phyloP scores from a whole-genome alignment of 257 asterid species.

The Osmanthus fragrans region DNA sequence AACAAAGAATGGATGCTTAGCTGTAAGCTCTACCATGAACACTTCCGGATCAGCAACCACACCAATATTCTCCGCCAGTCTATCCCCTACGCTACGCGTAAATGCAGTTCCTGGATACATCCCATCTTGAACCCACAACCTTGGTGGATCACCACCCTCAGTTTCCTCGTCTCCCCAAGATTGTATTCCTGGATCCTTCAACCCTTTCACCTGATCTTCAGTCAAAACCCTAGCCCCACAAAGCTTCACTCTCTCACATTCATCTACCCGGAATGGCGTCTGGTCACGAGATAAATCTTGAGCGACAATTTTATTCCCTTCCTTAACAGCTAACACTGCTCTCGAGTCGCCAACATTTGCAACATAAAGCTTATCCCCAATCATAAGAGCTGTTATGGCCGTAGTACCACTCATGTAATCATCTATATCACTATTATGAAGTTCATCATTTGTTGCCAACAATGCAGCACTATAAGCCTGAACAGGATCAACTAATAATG shows the following conservation, averaged over 20 bases:
- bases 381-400: slow-evolving; percentile 74
- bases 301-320: slow-evolving; percentile 60
- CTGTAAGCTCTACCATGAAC: slow-evolving; percentile 51
- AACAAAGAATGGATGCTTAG: slow-evolving; percentile 73
- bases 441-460: slow-evolving; percentile 71
- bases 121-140: slow-evolving; percentile 92
- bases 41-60: slow-evolving; percentile 88
- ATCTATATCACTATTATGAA: slow-evolving; percentile 67
- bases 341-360: slow-evolving; percentile 97
- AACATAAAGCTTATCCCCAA: slow-evolving; percentile 78
- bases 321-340: slow-evolving; percentile 83
- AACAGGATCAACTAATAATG: slow-evolving; percentile 77
- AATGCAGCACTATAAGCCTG: slow-evolving; percentile 77
- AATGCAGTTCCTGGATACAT: slow-evolving; percentile 98
- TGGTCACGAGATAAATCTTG: slow-evolving; percentile 84
- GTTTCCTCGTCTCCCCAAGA: slow-evolving; percentile 95
- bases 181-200: slow-evolving; percentile 83
- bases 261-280: slow-evolving; percentile 92
- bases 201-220: slow-evolving; percentile 93
- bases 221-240: slow-evolving; percentile 96
- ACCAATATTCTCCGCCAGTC: slow-evolving; percentile 84
- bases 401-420: slow-evolving; percentile 99
- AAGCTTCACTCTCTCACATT: slow-evolving; percentile 82
- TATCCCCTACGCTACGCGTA: slow-evolving; percentile 89
- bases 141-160: slow-evolving; percentile 90